Conservation (phyloP, 192 early-diverging fungal genomes). For the Backusella circina region DNA sequence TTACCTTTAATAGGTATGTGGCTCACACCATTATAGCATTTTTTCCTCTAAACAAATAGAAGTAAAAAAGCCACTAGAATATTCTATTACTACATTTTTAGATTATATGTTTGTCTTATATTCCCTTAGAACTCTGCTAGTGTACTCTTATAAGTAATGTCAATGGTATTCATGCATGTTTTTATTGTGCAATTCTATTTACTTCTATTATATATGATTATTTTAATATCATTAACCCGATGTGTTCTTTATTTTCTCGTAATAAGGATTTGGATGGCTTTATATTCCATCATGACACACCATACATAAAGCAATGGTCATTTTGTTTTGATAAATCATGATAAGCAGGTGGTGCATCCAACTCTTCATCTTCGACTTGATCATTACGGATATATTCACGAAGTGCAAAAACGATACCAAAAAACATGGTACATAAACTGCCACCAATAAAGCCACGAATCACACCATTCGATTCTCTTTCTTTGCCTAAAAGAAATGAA, state of each 20-base stretch:
- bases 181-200: too few species aligned
- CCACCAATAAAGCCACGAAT: constrained; percentile 18
- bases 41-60: not conserved
- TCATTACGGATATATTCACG: constrained; percentile 18
- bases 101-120: not conserved
- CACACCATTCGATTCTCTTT: constrained; percentile 21
- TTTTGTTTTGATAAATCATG: not conserved
- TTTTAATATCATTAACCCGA: too few species aligned
- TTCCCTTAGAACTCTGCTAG: not conserved
- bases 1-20: too few species aligned
- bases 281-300: not conserved
- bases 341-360: not conserved
- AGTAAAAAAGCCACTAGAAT: not conserved
- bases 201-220: too few species aligned
- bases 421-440: constrained; percentile 17
- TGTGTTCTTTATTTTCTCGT: too few species aligned
- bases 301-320: not conserved
- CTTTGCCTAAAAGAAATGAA: not conserved
- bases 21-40: not conserved
- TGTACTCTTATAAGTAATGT: not conserved
- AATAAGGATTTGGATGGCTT: not conserved
- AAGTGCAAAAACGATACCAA: constrained; percentile 17
- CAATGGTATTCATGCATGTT: not conserved
- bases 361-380: not conserved
- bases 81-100: not conserved